These are phyloP conservation scores for Fraxinus americana DNA, from an alignment of 257 asterid genomes.

Conservation along the genomic window DNA sequence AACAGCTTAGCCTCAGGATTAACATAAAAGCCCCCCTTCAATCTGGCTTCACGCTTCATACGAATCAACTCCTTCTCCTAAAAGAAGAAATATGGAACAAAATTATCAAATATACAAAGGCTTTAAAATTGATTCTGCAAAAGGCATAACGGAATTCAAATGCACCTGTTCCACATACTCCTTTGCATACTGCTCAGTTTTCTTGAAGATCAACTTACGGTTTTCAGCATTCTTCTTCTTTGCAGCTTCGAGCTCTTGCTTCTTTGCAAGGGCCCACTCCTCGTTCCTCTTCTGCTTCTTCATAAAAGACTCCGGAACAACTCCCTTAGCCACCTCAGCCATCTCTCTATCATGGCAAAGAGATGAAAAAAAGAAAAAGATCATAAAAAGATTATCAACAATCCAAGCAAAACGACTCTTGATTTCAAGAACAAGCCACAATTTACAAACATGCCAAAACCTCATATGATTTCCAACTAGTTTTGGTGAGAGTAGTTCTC, in stretches of 20 bases:
- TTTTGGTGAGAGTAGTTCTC: background rate
- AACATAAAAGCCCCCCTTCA: conserved; percentile 68
- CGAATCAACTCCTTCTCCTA: conserved; percentile 51
- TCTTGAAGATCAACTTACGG: conserved; percentile 47
- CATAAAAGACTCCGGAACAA: conserved; percentile 52
- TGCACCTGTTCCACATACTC: conserved; percentile 50
- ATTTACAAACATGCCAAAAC: background rate
- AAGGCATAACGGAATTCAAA: background rate
- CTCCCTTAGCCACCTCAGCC: conserved; percentile 40
- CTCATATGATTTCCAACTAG: background rate
- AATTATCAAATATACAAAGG: background rate
- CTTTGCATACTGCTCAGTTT: conserved; percentile 43
- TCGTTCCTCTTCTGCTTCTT: conserved; percentile 63
- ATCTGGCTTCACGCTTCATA: conserved; percentile 64
- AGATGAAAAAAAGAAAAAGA: background rate
- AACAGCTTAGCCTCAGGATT: conserved; percentile 56
- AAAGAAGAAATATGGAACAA: background rate
- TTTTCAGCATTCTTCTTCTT: conserved; percentile 46
- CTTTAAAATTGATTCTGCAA: background rate
- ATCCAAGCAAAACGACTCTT: background rate
- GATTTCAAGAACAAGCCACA: background rate
- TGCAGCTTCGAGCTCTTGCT: conserved; percentile 39
- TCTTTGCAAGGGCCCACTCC: conserved; percentile 54
- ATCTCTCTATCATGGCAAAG: conserved; percentile 28
- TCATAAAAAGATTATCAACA: background rate